Percentiles rank a stretch among this genome's conserved stretches.
Evolutionary conservation across 169 alveolate genomes (phyloP).

Genomic region (Prorocentrum cordatum): DNA sequence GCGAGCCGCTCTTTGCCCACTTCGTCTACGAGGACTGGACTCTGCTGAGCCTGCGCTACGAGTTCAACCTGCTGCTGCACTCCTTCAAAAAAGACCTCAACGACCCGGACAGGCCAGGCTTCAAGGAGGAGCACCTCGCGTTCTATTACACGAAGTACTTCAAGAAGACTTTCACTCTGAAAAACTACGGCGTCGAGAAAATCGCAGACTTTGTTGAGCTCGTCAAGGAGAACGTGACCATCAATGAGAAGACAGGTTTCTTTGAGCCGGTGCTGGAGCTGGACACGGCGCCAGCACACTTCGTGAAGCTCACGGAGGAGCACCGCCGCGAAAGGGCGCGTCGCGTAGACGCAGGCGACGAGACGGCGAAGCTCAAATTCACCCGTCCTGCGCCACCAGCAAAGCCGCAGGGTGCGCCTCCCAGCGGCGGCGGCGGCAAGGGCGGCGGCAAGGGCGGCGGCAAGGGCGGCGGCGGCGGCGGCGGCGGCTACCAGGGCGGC

Average conservation of each 20-base stretch:
- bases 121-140: background rate
- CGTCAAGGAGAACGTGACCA: constrained; percentile 6
- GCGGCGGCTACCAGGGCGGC: too few relatives aligned
- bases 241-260: background rate
- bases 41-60: constrained; percentile 10
- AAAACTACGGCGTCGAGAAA: background rate
- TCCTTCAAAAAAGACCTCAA: constrained; percentile 40
- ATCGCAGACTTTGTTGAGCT: background rate
- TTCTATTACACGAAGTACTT: background rate
- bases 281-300: background rate
- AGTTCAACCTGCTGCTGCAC: constrained; percentile 32
- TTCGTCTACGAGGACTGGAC: constrained; percentile 60
- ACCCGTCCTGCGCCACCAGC: background rate
- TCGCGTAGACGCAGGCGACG: constrained; percentile 54
- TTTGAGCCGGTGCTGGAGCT: background rate
- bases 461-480: background rate
- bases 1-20: constrained; percentile 15
- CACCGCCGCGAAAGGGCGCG: constrained; percentile 38
- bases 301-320: constrained; percentile 46
- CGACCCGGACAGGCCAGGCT: background rate
- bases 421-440: background rate
- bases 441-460: background rate
- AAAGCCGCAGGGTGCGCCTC: background rate
- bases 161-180: background rate
- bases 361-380: constrained; percentile 34